Conservation (phyloP, 1,284 basidiomycete species). For the Apiotrichum mycotoxinovorans region DNA sequence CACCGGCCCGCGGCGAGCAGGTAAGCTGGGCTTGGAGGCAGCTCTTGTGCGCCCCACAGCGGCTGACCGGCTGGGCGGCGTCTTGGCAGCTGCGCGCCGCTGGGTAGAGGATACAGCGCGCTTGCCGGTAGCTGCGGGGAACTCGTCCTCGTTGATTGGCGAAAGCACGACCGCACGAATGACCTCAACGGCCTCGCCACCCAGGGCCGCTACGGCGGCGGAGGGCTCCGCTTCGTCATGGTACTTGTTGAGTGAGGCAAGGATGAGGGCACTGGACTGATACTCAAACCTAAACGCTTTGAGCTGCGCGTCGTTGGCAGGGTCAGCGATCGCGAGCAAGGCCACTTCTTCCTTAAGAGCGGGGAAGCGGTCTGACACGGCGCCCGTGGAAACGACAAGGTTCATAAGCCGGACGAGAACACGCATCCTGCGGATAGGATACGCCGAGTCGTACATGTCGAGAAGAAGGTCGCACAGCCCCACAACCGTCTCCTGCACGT, state of each 20-base stretch:
- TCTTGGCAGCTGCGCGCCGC: not conserved
- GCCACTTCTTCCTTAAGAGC: constrained; percentile 1
- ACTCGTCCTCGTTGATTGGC: not conserved
- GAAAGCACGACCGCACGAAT: constrained; percentile 30
- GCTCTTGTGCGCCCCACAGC: not conserved
- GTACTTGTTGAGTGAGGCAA: constrained; percentile 31
- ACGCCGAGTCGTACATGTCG: constrained; percentile 27
- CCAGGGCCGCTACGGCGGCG: constrained; percentile 12
- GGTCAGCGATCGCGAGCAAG: constrained; percentile 4
- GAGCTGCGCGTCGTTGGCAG: constrained; percentile 21
- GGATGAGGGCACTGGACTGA: constrained; percentile 20
- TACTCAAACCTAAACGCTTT: constrained; percentile 26
- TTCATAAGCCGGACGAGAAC: constrained; percentile 13
- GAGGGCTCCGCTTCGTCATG: constrained; percentile 24
- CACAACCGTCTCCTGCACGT: constrained; percentile 25
- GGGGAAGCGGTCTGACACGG: constrained; percentile 22
- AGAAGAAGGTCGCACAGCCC: constrained; percentile 30
- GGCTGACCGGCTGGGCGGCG: not conserved
- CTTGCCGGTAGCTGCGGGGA: constrained; percentile 3
- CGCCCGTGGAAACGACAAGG: constrained; percentile 23
- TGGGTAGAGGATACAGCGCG: not conserved
- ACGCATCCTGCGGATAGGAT: constrained; percentile 34
- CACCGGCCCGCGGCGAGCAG: not conserved
- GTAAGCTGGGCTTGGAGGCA: not conserved
- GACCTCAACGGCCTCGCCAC: constrained; percentile 21